These are phyloP conservation scores for Toxoplasma gondii DNA, from an alignment of 169 alveolate genomes.

Conservation along the genomic window DNA sequence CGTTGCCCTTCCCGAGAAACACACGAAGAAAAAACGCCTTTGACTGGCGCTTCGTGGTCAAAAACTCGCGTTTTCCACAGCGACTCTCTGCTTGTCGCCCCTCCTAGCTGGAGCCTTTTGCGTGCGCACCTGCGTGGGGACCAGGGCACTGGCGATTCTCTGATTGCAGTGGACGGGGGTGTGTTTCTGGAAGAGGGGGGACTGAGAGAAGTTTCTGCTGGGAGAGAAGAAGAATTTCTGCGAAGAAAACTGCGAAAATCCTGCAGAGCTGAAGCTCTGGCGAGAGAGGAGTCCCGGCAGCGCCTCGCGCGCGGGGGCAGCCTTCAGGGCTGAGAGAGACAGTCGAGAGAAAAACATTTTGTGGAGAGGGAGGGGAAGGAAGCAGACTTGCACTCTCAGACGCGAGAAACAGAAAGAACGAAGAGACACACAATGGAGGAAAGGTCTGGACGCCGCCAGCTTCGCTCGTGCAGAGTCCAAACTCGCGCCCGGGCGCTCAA, in stretches of 20 bases:
- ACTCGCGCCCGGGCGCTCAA: too few relatives aligned
- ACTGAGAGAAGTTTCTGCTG: not conserved
- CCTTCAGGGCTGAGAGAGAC: not conserved
- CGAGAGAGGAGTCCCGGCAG: not conserved
- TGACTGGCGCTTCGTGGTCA: too few relatives aligned
- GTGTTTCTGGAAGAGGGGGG: conserved; percentile 34
- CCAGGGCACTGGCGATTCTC: not conserved
- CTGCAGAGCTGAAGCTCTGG: not conserved
- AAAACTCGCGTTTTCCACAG: too few relatives aligned
- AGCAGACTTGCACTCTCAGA: not conserved
- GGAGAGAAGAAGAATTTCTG: not conserved
- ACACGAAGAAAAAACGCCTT: too few relatives aligned
- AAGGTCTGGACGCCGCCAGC: too few relatives aligned
- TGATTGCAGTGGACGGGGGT: conserved; percentile 30
- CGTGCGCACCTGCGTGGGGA: conserved; percentile 18
- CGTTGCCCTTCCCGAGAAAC: too few relatives aligned
- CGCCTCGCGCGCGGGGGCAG: not conserved
- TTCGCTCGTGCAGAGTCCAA: too few relatives aligned
- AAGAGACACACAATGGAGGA: too few relatives aligned
- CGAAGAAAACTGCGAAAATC: not conserved
- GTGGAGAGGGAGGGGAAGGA: not conserved
- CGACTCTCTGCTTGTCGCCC: too few relatives aligned
- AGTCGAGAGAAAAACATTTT: conserved; percentile 32
- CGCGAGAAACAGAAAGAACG: too few relatives aligned
- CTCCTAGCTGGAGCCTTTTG: too few relatives aligned